Evolutionary conservation across 306 rosid species (phyloP).

Genomic region (Rosa multiflora): DNA sequence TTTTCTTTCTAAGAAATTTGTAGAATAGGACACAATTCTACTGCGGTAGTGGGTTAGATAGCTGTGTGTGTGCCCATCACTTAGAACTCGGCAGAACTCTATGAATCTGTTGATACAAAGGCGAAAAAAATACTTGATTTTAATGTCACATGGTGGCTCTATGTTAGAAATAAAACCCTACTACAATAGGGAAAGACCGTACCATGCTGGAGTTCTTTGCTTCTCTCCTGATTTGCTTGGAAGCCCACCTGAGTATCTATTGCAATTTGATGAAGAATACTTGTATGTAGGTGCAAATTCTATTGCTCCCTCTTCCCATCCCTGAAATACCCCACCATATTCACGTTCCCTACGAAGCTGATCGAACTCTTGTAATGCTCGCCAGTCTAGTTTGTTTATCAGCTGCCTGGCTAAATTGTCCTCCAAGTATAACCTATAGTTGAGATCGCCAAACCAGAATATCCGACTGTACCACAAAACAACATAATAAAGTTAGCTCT

Average conservation of each 20-base stretch:
- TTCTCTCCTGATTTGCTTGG: slow-evolving; percentile 73
- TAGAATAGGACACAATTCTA: not conserved
- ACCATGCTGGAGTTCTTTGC: slow-evolving; percentile 99
- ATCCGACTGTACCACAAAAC: slow-evolving; percentile 67
- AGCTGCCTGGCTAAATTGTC: slow-evolving; percentile 70
- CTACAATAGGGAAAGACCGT: slow-evolving; percentile 14
- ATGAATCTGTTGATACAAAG: not conserved
- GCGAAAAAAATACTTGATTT: not conserved
- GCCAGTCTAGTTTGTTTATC: slow-evolving; percentile 80
- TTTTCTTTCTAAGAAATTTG: slow-evolving; percentile 5
- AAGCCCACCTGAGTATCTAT: slow-evolving; percentile 68
- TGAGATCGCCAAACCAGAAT: slow-evolving; percentile 97
- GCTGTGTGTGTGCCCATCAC: slow-evolving; percentile 7
- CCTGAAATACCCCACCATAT: slow-evolving; percentile 82
- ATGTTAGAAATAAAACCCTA: not conserved
- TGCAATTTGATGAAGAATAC: slow-evolving; percentile 59
- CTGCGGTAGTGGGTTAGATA: not conserved
- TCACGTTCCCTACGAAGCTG: slow-evolving; percentile 73
- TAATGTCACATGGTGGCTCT: not conserved
- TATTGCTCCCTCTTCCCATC: slow-evolving; percentile 88
- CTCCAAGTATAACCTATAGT: slow-evolving; percentile 89
- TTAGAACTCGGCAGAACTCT: slow-evolving; percentile 9
- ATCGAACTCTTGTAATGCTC: slow-evolving; percentile 72
- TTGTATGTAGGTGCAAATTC: slow-evolving; percentile 93
- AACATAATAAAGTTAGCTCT: not conserved